Conservation (phyloP, 2,329 filamentous ascomycete genomes). For the Aspergillus ochraceus region DNA sequence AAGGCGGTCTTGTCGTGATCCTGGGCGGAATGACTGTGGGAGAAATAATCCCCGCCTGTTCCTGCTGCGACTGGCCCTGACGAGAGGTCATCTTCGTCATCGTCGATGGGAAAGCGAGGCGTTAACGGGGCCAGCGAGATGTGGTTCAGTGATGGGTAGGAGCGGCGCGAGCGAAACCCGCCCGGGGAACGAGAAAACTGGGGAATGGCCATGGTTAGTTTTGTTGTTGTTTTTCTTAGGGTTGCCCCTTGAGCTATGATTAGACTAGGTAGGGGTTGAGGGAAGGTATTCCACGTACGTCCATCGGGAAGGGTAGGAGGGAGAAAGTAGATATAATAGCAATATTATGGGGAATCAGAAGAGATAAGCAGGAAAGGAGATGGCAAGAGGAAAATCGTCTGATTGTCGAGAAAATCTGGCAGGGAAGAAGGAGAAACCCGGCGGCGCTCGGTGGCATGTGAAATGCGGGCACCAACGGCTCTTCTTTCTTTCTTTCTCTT, state of each 20-base stretch:
- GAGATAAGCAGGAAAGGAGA: background rate
- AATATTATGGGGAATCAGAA: background rate
- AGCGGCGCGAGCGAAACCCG: conserved; percentile 50
- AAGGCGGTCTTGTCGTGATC: conserved; percentile 7
- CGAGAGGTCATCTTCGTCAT: conserved; percentile 32
- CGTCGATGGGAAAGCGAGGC: conserved; percentile 54
- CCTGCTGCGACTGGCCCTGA: background rate
- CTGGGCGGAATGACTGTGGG: conserved; percentile 16
- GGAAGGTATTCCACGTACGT: conserved; percentile 17
- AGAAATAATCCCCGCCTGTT: conserved; percentile 30
- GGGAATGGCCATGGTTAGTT: conserved; percentile 16
- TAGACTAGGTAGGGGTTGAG: background rate
- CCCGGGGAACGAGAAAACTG: conserved; percentile 27
- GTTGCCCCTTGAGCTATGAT: background rate
- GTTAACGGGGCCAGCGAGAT: conserved; percentile 63
- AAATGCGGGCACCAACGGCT: conserved; percentile 13
- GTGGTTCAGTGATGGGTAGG: conserved; percentile 59
- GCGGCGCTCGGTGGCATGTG: conserved; percentile 11
- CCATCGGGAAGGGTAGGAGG: conserved; percentile 17
- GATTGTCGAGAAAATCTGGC: background rate
- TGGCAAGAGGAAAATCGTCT: background rate
- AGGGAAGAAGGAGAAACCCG: background rate
- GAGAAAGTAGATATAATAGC: background rate
- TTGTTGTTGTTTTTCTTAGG: background rate
- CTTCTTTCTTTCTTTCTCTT: background rate